These are phyloP conservation scores for Tetradesmus obliquus DNA, from an alignment of 139 green algal genomes.

Conservation along the genomic window DNA sequence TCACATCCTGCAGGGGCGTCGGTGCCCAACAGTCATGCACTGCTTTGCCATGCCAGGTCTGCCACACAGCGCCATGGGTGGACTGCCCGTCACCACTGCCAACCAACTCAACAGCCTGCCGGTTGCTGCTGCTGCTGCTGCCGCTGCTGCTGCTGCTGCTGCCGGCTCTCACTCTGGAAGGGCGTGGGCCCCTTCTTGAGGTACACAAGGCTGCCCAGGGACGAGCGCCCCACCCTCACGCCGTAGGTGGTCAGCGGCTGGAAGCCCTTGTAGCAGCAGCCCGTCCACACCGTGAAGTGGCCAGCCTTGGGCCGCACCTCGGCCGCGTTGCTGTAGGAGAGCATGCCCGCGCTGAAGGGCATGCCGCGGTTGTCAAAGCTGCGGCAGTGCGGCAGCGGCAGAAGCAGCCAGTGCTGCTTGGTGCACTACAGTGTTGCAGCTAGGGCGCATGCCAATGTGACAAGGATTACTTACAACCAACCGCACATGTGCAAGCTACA, in stretches of 20 bases:
- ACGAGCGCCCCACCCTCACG: conserved; percentile 88
- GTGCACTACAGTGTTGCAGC: background rate
- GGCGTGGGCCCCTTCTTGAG: conserved; percentile 50
- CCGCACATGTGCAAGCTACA: too few species aligned
- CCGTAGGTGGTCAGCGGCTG: conserved; percentile 82
- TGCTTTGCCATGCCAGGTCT: too few species aligned
- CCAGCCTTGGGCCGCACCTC: conserved; percentile 66
- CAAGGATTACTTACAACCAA: too few species aligned
- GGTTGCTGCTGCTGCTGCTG: background rate
- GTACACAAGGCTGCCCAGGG: conserved; percentile 69
- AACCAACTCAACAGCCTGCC: too few species aligned
- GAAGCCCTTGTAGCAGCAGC: conserved; percentile 83
- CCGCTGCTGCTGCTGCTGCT: background rate
- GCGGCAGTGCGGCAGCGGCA: conserved; percentile 49
- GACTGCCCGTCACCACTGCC: too few species aligned
- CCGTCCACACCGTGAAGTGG: conserved; percentile 66
- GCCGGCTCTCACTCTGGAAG: conserved; percentile 26
- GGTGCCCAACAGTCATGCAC: too few species aligned
- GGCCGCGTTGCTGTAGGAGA: conserved; percentile 78
- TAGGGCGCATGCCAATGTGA: background rate
- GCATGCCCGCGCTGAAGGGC: conserved; percentile 73
- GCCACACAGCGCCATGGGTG: too few species aligned
- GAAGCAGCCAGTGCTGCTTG: background rate
- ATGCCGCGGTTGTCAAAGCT: conserved; percentile 57
- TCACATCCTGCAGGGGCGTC: too few species aligned